Evolutionary conservation across 305 asterid species (phyloP).

Genomic region (Petunia hybrid): DNA sequence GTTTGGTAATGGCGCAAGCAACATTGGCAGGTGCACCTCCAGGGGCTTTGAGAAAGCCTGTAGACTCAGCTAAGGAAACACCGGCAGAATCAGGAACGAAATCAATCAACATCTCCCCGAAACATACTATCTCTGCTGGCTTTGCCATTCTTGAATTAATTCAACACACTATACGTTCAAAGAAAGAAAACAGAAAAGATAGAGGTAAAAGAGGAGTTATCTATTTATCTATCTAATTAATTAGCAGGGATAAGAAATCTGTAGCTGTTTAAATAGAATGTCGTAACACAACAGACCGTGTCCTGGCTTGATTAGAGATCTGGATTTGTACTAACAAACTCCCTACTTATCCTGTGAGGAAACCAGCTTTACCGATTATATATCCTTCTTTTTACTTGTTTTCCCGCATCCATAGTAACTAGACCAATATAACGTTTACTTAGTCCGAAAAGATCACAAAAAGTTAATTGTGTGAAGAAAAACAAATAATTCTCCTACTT

Average conservation of each 20-base stretch:
- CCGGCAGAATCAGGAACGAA: conserved; percentile 50
- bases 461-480: neutral
- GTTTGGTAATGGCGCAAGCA: conserved; percentile 50
- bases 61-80: conserved; percentile 49
- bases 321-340: conserved; percentile 15
- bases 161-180: neutral
- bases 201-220: neutral
- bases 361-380: neutral
- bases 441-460: neutral
- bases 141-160: conserved; percentile 17
- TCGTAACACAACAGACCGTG: neutral
- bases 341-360: neutral
- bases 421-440: neutral
- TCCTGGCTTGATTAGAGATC: conserved; percentile 8
- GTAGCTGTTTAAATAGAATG: neutral
- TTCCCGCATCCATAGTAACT: neutral
- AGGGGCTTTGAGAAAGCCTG: conserved; percentile 52
- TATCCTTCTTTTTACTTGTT: conserved; percentile 1
- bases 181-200: neutral
- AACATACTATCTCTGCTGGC: conserved; percentile 42
- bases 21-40: conserved; percentile 61
- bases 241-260: neutral
- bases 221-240: neutral
- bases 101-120: conserved; percentile 52
- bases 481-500: neutral